These are phyloP conservation scores for Globisporangium parvum DNA, from an alignment of 352 stramenopile genomes.

Conservation along the genomic window DNA sequence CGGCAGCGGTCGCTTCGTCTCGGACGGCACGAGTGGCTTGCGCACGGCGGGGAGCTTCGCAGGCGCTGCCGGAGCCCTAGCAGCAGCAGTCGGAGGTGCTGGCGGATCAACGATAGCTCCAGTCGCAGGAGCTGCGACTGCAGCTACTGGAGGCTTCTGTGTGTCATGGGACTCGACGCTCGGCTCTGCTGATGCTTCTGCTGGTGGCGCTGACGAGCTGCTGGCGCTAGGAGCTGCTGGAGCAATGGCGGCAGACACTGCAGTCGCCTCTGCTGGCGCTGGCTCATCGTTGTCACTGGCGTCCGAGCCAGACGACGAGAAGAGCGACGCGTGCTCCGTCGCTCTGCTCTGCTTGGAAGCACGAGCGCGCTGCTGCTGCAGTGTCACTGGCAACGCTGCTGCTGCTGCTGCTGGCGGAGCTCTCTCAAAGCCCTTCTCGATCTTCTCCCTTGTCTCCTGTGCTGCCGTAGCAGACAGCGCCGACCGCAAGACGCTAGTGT, in stretches of 20 bases:
- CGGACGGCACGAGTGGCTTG: neutral
- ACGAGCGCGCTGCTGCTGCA: neutral
- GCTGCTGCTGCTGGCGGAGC: neutral
- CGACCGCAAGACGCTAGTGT: conserved; percentile 18
- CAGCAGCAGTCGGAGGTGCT: too few species aligned
- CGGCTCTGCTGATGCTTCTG: neutral
- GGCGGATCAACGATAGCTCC: neutral
- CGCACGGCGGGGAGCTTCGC: neutral
- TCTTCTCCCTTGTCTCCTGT: conserved; percentile 23
- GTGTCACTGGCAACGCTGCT: neutral
- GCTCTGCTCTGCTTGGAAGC: neutral
- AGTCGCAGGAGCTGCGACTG: neutral
- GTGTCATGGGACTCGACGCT: too few species aligned
- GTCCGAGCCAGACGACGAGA: conserved; percentile 10
- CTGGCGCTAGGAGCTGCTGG: too few species aligned
- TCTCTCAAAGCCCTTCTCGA: conserved; percentile 32
- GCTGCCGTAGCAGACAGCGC: conserved; percentile 31
- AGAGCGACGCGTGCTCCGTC: conserved; percentile 1
- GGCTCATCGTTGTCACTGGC: neutral
- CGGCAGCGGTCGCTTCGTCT: conserved; percentile 22
- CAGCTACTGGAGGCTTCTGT: neutral
- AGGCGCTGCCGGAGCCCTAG: neutral
- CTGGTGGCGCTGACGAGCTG: neutral
- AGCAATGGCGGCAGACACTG: too few species aligned
- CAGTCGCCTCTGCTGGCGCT: neutral